Evolutionary conservation across 768 basidiomycete species (phyloP).

Genomic region (Phaeolepiota aurea): DNA sequence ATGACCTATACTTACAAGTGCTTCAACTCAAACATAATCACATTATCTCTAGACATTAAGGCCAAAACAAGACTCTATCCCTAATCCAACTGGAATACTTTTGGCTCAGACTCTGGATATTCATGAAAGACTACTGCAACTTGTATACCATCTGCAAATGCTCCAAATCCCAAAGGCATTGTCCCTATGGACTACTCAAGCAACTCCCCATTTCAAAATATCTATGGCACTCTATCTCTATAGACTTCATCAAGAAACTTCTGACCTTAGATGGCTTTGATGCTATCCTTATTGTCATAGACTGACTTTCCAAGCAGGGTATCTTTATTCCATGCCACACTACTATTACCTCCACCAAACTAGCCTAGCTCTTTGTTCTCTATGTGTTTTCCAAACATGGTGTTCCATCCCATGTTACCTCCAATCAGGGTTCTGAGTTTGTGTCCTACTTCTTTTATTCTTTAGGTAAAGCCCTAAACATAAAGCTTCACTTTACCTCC

Average conservation of each 20-base stretch:
- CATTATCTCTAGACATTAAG: conserved; percentile 5
- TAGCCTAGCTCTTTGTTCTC: background rate
- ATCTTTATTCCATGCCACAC: too few species aligned
- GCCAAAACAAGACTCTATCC: conserved; percentile 7
- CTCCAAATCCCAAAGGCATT: conserved; percentile 4
- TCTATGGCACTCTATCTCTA: background rate
- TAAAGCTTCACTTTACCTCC: too few species aligned
- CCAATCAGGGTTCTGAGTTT: background rate
- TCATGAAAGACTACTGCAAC: conserved; percentile 6
- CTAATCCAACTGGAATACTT: conserved; percentile 6
- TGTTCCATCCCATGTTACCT: conserved; percentile 1
- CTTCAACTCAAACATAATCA: conserved; percentile 5
- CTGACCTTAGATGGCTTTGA: too few species aligned
- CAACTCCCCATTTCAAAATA: background rate
- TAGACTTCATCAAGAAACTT: background rate
- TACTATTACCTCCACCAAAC: too few species aligned
- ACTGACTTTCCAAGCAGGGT: too few species aligned
- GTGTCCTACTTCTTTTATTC: background rate
- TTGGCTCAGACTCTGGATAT: conserved; percentile 6
- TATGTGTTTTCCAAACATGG: background rate
- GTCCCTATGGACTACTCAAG: background rate
- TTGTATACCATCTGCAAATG: too few species aligned
- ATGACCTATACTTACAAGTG: too few species aligned
- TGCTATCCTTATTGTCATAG: background rate
- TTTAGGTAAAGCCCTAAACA: too few species aligned